Conservation (phyloP, 805 yeast species). For the Saturnispora serradocipensis region DNA sequence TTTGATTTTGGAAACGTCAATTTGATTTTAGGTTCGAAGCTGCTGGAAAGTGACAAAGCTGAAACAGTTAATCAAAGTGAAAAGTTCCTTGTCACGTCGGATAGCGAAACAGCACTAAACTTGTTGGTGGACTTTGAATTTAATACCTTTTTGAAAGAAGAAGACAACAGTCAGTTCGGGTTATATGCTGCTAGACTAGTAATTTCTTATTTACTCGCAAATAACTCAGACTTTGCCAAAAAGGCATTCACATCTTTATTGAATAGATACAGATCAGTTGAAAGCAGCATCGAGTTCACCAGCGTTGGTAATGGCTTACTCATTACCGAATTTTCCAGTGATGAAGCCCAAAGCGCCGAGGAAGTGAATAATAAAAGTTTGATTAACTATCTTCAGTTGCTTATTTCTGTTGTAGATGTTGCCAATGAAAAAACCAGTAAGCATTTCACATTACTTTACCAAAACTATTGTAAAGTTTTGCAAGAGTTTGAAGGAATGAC, state of each 20-base stretch:
- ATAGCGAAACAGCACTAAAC: slow-evolving; percentile 16
- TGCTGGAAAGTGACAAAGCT: slow-evolving; percentile 30
- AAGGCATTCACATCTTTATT: slow-evolving; percentile 33
- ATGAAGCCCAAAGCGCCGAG: slow-evolving; percentile 4
- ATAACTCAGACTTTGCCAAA: slow-evolving; percentile 55
- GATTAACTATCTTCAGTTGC: slow-evolving; percentile 61
- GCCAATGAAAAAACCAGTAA: slow-evolving; percentile 29
- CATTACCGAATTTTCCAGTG: slow-evolving; percentile 26
- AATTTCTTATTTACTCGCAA: slow-evolving; percentile 62
- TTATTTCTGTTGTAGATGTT: slow-evolving; percentile 49
- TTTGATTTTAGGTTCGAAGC: slow-evolving; percentile 60
- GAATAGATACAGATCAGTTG: slow-evolving; percentile 20
- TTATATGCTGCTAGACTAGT: slow-evolving; percentile 44
- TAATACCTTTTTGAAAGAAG: slow-evolving; percentile 29
- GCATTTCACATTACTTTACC: slow-evolving; percentile 35
- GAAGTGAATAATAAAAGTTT: slow-evolving; percentile 32
- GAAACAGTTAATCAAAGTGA: slow-evolving; percentile 23
- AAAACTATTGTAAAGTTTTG: slow-evolving; percentile 27
- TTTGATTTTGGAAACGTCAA: slow-evolving; percentile 74
- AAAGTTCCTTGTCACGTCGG: slow-evolving; percentile 20
- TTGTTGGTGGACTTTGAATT: slow-evolving; percentile 29
- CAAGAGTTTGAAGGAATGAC: slow-evolving; percentile 16
- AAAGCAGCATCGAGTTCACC: slow-evolving; percentile 12
- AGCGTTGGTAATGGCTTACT: slow-evolving; percentile 15
- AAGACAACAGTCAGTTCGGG: slow-evolving; percentile 21